Evolutionary conservation across 805 yeast species (phyloP), one percentile per base, ranked within the genome.

Genomic region (Candida tallmaniae): DNA sequence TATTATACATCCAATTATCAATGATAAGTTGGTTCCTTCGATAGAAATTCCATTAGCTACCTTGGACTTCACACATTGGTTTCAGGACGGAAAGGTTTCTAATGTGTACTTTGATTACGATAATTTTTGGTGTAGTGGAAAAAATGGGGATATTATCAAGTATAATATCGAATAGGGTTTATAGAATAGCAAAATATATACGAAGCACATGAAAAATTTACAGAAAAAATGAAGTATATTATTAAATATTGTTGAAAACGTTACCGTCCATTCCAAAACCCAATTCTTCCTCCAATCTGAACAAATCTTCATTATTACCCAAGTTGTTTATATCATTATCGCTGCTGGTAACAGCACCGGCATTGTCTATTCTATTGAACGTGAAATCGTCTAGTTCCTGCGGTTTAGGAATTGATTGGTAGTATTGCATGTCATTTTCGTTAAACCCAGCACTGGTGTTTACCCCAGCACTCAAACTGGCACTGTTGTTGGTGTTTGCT

Each of bases 221-320:
- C 10, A 20, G 7, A 10, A 20, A 7, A n/a, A 8, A 27, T 27
- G 18, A 10, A 6, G 5, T 5, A 27, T 5, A n/a, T 7, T 14
- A 27, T 17, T 27, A 27, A 27, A 27, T 27, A 27, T 27, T 27
- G 30, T 41, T 41, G 21, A 41, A 38, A 15, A 38, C 42, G 36
- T 48, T 54, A 7, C 69, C 70, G 46, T 67, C 73, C 48, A 67
- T 50, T 5, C 73, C 73, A 47, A 63, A 66, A 4, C 70, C 68
- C 17, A 67, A 48, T 34, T 67, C 73, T 41, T 66, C 71, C 40
- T 67, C 73, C 24, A 67, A 52, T 29, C 61, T 47, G 33, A 62
- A 60, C 22, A 60, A 51, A 22, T 63, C 68, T 5, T 50, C 46
- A 34, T 53, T 47, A 20, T 41, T 41, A 15, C 38, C 36, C 19